Conservation (phyloP, 352 stramenopile genomes). For the Pythium oligandrum region DNA sequence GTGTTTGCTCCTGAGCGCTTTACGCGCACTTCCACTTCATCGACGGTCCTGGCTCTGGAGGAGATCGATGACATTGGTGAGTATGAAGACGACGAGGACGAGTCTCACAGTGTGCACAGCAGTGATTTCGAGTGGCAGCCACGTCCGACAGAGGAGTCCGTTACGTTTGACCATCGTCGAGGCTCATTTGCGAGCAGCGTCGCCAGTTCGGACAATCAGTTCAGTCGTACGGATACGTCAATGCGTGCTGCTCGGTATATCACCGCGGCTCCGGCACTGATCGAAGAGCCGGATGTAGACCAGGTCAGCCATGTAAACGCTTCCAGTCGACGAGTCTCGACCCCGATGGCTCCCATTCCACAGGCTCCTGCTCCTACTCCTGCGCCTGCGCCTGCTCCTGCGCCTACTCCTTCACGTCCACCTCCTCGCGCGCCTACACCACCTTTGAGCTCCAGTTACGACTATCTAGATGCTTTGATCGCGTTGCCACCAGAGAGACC, state of each 20-base stretch:
- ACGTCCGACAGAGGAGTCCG: constrained; percentile 13
- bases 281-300: constrained; percentile 17
- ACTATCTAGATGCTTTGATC: constrained; percentile 16
- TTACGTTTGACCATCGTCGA: constrained; percentile 7
- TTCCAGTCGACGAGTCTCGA: too few relatives aligned
- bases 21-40: constrained; percentile 17
- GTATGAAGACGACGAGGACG: constrained; percentile 6
- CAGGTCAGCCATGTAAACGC: constrained; percentile 14
- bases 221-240: constrained; percentile 7
- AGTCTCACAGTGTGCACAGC: constrained; percentile 7
- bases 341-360: too few relatives aligned
- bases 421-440: too few relatives aligned
- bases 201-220: constrained; percentile 17
- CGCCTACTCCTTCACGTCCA: too few relatives aligned
- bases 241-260: too few relatives aligned
- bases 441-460: constrained; percentile 12
- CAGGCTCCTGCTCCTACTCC: too few relatives aligned
- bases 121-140: constrained; percentile 13
- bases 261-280: constrained; percentile 8
- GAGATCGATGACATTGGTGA: constrained; percentile 11
- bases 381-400: too few relatives aligned
- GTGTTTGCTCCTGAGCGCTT: constrained; percentile 21
- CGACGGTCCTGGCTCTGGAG: constrained; percentile 12
- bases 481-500: constrained; percentile 3
- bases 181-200: constrained; percentile 15